These are phyloP conservation scores for Talaromyces sp. DNA, from an alignment of 2,329 filamentous ascomycete species.

Conservation along the genomic window DNA sequence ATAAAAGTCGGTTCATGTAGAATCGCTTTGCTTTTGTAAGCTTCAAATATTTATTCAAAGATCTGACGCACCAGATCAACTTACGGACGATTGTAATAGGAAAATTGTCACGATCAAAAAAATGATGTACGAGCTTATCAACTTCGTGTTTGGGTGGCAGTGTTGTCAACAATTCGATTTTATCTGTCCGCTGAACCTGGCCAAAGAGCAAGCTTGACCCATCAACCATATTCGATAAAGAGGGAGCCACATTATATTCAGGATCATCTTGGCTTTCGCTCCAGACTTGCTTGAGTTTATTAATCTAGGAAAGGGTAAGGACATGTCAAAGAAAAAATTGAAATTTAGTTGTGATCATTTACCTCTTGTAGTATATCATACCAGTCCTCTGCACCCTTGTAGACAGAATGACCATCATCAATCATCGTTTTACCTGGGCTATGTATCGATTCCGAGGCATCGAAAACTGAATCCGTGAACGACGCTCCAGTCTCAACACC, in stretches of 20 bases:
- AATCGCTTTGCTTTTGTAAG: constrained; percentile 14
- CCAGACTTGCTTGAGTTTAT: constrained; percentile 17
- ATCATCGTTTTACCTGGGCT: constrained; percentile 13
- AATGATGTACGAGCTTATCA: constrained; percentile 14
- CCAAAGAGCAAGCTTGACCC: constrained; percentile 79
- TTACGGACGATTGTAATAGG: constrained; percentile 14
- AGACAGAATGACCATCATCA: constrained; percentile 16
- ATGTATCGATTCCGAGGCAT: constrained; percentile 5
- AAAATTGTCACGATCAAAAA: constrained; percentile 17
- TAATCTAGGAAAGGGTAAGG: constrained; percentile 9
- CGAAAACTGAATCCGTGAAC: background rate
- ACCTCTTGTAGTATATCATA: constrained; percentile 19
- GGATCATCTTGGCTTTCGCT: constrained; percentile 14
- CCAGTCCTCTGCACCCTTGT: constrained; percentile 18
- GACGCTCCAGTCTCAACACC: background rate
- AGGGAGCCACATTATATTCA: background rate
- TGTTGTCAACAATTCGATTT: constrained; percentile 73
- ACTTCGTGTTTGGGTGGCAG: constrained; percentile 68
- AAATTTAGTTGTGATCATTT: too few relatives aligned
- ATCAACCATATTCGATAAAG: constrained; percentile 37
- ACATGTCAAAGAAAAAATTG: too few relatives aligned
- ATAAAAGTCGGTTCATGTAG: constrained; percentile 18
- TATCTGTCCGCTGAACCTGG: constrained; percentile 64
- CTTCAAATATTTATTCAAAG: background rate
- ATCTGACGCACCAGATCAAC: background rate